phyloP scores from a whole-genome alignment of 345 rosid genomes.

The Pelargonium nanum region DNA sequence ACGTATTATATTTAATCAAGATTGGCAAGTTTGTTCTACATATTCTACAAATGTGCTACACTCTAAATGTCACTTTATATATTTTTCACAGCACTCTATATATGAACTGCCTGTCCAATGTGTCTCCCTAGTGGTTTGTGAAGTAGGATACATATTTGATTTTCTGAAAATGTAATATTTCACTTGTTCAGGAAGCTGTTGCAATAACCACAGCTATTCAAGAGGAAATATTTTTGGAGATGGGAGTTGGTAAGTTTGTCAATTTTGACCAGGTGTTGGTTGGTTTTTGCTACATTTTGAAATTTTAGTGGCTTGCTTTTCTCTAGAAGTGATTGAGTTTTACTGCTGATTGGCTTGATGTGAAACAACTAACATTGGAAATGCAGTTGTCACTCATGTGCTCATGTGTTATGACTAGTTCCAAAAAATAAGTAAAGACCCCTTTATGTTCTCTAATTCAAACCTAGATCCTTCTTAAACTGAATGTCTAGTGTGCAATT shows the following conservation, averaged over 20 bases:
- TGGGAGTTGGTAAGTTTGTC: slow-evolving; percentile 55
- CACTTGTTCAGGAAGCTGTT: slow-evolving; percentile 58
- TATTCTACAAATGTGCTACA: no score
- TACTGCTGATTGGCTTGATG: background rate
- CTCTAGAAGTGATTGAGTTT: background rate
- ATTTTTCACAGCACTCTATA: no score
- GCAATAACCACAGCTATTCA: slow-evolving; percentile 66
- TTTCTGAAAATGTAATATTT: background rate
- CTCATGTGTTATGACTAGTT: background rate
- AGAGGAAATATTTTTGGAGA: slow-evolving; percentile 66
- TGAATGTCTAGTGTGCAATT: background rate
- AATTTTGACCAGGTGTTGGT: background rate
- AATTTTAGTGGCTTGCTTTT: background rate
- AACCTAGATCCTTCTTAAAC: background rate
- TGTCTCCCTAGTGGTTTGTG: background rate
- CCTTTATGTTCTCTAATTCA: background rate
- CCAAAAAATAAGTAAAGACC: background rate
- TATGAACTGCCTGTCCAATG: no score
- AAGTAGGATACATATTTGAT: background rate
- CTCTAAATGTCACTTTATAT: background rate
- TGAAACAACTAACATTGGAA: no score
- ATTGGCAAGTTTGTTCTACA: background rate
- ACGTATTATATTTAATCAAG: no score
- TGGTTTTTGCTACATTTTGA: background rate
- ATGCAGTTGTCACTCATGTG: no score